Conservation (phyloP, 2,329 filamentous ascomycete genomes). For the Talaromyces sp. region DNA sequence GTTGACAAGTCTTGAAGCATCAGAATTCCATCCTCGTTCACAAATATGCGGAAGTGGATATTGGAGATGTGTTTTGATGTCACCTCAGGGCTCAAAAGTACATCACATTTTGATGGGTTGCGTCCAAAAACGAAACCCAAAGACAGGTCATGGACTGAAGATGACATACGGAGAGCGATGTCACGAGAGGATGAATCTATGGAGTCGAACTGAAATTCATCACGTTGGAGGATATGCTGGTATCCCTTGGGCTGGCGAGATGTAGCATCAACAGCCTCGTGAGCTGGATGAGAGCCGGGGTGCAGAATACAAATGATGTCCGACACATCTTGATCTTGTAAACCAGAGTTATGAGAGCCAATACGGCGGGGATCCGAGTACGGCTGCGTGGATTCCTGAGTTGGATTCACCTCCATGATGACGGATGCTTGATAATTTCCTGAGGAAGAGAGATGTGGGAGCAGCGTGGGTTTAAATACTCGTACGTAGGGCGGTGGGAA, state of each 20-base stretch:
- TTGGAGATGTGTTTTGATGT: slow-evolving; percentile 77
- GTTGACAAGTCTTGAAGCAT: slow-evolving; percentile 94
- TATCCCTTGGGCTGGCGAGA: slow-evolving; percentile 43
- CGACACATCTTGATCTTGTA: slow-evolving; percentile 76
- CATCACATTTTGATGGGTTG: slow-evolving; percentile 67
- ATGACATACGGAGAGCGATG: slow-evolving; percentile 77
- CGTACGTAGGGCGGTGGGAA: neutral
- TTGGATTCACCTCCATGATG: slow-evolving; percentile 41
- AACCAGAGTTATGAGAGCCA: slow-evolving; percentile 76
- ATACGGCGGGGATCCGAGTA: slow-evolving; percentile 75
- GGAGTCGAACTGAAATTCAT: slow-evolving; percentile 41
- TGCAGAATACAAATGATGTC: slow-evolving; percentile 89
- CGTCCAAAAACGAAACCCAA: slow-evolving; percentile 85
- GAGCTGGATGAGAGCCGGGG: slow-evolving; percentile 70
- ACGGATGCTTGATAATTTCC: neutral
- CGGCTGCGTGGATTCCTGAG: slow-evolving; percentile 69
- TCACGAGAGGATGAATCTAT: slow-evolving; percentile 48
- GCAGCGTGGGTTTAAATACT: neutral
- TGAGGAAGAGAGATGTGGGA: neutral
- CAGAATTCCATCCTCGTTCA: slow-evolving; percentile 78
- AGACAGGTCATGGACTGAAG: slow-evolving; percentile 62
- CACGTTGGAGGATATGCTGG: slow-evolving; percentile 59
- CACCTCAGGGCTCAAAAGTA: slow-evolving; percentile 66
- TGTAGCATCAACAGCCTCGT: slow-evolving; percentile 63
- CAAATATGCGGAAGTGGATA: slow-evolving; percentile 89